Percentiles rank a stretch among this genome's conserved stretches.
Evolutionary conservation across 352 stramenopile species (phyloP).

Genomic region (Globisporangium paroecandrum): DNA sequence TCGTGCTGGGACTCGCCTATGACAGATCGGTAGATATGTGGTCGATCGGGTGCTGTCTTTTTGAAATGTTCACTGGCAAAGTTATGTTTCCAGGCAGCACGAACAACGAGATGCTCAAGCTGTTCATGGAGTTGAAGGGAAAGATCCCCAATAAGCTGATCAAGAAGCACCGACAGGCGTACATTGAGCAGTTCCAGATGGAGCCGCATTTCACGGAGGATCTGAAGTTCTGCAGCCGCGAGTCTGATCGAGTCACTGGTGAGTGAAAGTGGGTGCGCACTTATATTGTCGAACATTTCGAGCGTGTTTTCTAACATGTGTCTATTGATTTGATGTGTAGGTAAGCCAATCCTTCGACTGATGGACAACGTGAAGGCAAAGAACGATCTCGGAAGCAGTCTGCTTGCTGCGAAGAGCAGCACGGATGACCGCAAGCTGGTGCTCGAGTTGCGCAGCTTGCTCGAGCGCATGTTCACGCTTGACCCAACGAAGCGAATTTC

Average conservation of each 20-base stretch:
- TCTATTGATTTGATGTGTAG: conserved; percentile 21
- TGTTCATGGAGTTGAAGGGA: conserved; percentile 96
- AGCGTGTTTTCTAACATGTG: not conserved
- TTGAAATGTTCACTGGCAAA: conserved; percentile 97
- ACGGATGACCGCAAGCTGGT: conserved; percentile 68
- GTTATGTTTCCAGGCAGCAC: conserved; percentile 95
- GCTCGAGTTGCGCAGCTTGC: conserved; percentile 58
- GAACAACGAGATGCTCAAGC: conserved; percentile 98
- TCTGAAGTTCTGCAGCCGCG: conserved; percentile 80
- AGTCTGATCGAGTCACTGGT: conserved; percentile 81
- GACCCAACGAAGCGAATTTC: conserved; percentile 80
- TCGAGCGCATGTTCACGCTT: conserved; percentile 83
- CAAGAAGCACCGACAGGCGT: conserved; percentile 73
- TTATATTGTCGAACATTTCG: not conserved
- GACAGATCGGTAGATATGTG: conserved; percentile 97
- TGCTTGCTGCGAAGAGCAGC: conserved; percentile 58
- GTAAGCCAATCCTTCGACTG: conserved; percentile 70
- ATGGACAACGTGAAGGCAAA: conserved; percentile 65
- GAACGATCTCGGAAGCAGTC: conserved; percentile 45
- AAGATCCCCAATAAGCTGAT: conserved; percentile 86
- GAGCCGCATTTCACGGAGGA: conserved; percentile 87
- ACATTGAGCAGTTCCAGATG: conserved; percentile 81
- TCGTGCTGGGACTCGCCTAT: conserved; percentile 88
- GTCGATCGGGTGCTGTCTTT: conserved; percentile 95
- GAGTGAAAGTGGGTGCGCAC: conserved; percentile 5